These are phyloP conservation scores for Dryadomyces quercus-mongolicae DNA, from an alignment of 2,329 filamentous ascomycete genomes.

Conservation along the genomic window DNA sequence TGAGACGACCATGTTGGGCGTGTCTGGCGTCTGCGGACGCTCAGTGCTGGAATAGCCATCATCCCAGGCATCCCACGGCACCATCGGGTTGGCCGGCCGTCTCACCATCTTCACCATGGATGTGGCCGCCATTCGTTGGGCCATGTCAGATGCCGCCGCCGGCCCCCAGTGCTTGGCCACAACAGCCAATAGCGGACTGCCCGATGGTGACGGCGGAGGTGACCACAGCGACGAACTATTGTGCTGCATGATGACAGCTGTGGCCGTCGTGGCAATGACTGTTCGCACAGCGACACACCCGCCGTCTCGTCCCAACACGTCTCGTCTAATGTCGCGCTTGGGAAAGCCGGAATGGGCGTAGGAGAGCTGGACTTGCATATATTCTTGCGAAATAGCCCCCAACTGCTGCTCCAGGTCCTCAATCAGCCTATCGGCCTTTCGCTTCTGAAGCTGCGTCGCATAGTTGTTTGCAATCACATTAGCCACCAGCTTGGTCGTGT, in stretches of 20 bases:
- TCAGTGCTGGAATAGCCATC: background rate
- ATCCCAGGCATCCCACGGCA: background rate
- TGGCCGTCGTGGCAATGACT: constrained; percentile 38
- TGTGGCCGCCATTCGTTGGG: constrained; percentile 18
- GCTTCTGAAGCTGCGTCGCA: constrained; percentile 11
- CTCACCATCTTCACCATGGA: constrained; percentile 2
- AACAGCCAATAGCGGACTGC: constrained; percentile 29
- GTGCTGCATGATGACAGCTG: constrained; percentile 36
- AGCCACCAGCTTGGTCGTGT: constrained; percentile 12
- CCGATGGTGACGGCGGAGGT: constrained; percentile 23
- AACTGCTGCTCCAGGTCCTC: constrained; percentile 46
- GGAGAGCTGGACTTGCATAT: constrained; percentile 37
- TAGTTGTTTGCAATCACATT: constrained; percentile 13
- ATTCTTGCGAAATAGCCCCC: constrained; percentile 33
- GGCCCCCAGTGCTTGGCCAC: constrained; percentile 37
- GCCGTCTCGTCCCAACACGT: constrained; percentile 2
- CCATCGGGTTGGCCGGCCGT: background rate
- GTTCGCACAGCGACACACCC: constrained; percentile 31
- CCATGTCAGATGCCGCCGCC: constrained; percentile 28
- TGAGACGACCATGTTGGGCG: background rate
- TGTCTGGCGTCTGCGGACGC: background rate
- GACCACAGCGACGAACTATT: constrained; percentile 40
- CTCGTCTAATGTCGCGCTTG: constrained; percentile 6
- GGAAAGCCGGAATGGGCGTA: constrained; percentile 48
- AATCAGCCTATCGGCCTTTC: constrained; percentile 42